These are phyloP conservation scores for Ceratobasidium sp. DNA, from an alignment of 1,284 basidiomycete species.

Conservation along the genomic window DNA sequence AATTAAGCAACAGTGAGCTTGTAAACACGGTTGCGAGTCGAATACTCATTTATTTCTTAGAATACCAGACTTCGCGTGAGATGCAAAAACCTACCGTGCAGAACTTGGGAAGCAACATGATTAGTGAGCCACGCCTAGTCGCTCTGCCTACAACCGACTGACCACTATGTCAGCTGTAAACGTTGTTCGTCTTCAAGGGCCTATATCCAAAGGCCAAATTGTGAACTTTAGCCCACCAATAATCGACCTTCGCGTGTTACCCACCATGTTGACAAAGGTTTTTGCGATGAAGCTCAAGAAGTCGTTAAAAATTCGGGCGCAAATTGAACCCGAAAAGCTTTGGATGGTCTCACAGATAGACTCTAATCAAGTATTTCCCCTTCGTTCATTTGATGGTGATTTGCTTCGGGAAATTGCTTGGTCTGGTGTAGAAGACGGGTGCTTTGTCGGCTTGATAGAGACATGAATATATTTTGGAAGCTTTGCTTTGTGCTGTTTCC, in stretches of 20 bases:
- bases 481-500: background rate
- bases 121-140: conserved; percentile 61
- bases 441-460: conserved; percentile 22
- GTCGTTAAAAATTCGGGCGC: conserved; percentile 48
- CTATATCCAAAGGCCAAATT: background rate
- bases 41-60: conserved; percentile 55
- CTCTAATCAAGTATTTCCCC: background rate
- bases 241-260: conserved; percentile 63
- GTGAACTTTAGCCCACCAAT: conserved; percentile 47
- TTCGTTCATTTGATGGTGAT: conserved; percentile 27
- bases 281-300: conserved; percentile 68
- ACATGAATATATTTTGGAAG: background rate
- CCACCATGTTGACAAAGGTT: conserved; percentile 69
- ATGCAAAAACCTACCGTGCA: conserved; percentile 54
- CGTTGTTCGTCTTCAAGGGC: background rate
- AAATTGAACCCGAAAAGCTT: conserved; percentile 16
- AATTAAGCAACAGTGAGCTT: conserved; percentile 69
- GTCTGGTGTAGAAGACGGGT: conserved; percentile 73
- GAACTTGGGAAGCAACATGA: conserved; percentile 69
- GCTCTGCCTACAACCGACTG: background rate
- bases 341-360: conserved; percentile 23
- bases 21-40: conserved; percentile 12
- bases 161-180: background rate
- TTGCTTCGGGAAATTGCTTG: conserved; percentile 65
- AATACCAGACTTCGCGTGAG: conserved; percentile 68